phyloP scores from a whole-genome alignment of 2,329 filamentous ascomycete genomes.

The Ambrosiella beaveri region DNA sequence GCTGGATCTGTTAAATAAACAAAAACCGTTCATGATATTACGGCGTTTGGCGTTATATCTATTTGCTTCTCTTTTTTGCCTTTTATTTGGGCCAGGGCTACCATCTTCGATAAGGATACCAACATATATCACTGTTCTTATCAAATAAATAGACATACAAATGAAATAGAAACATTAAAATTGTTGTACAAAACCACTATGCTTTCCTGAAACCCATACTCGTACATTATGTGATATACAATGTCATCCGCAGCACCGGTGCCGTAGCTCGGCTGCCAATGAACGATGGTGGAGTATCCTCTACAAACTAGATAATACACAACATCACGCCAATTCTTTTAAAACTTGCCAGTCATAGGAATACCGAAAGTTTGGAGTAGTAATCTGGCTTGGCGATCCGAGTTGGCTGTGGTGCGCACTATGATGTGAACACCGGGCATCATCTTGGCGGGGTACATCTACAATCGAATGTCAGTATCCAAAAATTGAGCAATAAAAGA shows the following conservation, averaged over 20 bases:
- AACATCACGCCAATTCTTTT: neutral
- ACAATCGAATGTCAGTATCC: conserved; percentile 11
- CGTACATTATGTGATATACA: conserved; percentile 11
- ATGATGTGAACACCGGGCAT: conserved; percentile 74
- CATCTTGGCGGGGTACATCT: conserved; percentile 50
- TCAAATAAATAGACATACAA: neutral
- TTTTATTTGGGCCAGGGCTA: neutral
- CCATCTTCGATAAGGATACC: neutral
- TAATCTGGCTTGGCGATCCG: conserved; percentile 68
- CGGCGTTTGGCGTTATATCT: neutral
- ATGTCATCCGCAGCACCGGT: neutral
- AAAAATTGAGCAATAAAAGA: neutral
- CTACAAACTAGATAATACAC: neutral
- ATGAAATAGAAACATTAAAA: conserved; percentile 3
- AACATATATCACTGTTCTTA: neutral
- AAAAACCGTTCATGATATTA: neutral
- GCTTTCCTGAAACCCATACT: neutral
- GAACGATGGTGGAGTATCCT: neutral
- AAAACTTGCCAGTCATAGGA: conserved; percentile 13
- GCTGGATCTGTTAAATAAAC: neutral
- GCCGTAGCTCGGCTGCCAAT: neutral
- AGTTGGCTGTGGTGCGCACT: conserved; percentile 68
- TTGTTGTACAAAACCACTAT: conserved; percentile 2
- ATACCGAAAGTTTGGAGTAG: conserved; percentile 53
- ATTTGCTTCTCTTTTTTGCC: neutral